Percentiles rank a stretch among this genome's conserved stretches.
phyloP scores from a whole-genome alignment of 805 yeast species.

The Zygosaccharomyces siamensis region DNA sequence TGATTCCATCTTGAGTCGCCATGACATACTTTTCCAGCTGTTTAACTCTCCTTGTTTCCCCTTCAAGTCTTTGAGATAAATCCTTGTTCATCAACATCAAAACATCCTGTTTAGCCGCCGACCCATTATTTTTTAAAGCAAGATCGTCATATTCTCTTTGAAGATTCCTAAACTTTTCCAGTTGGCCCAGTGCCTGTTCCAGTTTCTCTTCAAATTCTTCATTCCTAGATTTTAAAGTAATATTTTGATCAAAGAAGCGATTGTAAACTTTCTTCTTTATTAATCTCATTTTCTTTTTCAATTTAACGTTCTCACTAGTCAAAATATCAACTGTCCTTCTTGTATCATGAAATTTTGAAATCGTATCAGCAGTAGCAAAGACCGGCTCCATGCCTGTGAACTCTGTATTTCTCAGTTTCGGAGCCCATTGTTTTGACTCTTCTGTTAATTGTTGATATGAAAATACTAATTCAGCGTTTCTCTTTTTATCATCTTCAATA shows the following conservation, averaged over 20 bases:
- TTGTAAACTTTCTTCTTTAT: neutral
- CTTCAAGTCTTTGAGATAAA: neutral
- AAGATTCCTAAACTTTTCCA: neutral
- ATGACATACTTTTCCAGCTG: neutral
- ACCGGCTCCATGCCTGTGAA: neutral
- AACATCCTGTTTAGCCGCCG: neutral
- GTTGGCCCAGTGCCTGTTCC: neutral
- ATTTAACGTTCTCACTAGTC: neutral
- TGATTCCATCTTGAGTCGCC: neutral
- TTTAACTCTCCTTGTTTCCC: too few species aligned
- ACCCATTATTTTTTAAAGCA: neutral
- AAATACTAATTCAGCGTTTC: neutral
- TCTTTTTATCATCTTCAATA: neutral
- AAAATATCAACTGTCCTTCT: neutral
- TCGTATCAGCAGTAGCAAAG: neutral
- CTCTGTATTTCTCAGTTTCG: neutral
- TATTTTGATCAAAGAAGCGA: constrained; percentile 1
- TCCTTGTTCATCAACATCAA: neutral
- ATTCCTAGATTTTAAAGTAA: neutral
- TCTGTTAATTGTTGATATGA: neutral
- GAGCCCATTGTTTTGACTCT: neutral
- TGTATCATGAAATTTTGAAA: neutral
- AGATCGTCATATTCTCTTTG: neutral
- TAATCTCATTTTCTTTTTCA: neutral
- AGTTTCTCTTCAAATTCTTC: neutral